Evolutionary conservation across 1,284 basidiomycete genomes (phyloP).

Genomic region (Coniferiporia weirii): DNA sequence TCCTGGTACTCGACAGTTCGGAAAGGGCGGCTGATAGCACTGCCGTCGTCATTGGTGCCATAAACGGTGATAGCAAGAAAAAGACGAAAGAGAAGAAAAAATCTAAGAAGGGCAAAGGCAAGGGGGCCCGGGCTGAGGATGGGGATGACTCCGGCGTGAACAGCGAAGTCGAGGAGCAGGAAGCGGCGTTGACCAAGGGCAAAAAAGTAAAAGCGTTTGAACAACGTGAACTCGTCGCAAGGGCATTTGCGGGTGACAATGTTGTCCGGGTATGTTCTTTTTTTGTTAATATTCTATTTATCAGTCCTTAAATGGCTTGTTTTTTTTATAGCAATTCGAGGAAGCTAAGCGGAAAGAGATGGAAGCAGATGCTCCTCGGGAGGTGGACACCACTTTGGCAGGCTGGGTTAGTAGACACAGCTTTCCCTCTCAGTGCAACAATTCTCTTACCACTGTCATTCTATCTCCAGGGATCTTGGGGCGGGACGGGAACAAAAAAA

Average conservation of each 20-base stretch:
- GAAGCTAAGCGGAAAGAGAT: constrained; percentile 77
- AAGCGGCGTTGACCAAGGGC: constrained; percentile 40
- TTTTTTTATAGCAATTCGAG: constrained; percentile 65
- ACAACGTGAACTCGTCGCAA: constrained; percentile 86
- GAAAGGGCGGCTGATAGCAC: constrained; percentile 16
- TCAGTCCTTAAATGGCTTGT: background rate
- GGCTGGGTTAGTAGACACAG: constrained; percentile 72
- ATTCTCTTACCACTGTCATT: constrained; percentile 4
- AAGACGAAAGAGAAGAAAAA: constrained; percentile 16
- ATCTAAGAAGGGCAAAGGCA: constrained; percentile 20
- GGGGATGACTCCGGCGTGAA: constrained; percentile 51
- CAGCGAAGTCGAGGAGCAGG: constrained; percentile 67
- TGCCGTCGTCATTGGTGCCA: background rate
- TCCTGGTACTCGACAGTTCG: constrained; percentile 37
- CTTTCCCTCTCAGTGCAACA: background rate
- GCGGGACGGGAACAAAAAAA: constrained; percentile 68
- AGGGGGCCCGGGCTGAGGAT: constrained; percentile 25
- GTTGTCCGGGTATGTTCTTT: constrained; percentile 70
- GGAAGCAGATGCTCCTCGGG: constrained; percentile 78
- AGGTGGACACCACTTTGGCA: constrained; percentile 86
- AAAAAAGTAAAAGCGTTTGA: constrained; percentile 61
- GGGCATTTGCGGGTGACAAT: constrained; percentile 95
- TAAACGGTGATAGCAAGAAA: constrained; percentile 23
- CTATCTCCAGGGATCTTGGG: constrained; percentile 82
- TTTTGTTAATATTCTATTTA: background rate